Base-by-base conservation (phyloP, 179 eudicot species). In the Corrigiola litoralis region DNA sequence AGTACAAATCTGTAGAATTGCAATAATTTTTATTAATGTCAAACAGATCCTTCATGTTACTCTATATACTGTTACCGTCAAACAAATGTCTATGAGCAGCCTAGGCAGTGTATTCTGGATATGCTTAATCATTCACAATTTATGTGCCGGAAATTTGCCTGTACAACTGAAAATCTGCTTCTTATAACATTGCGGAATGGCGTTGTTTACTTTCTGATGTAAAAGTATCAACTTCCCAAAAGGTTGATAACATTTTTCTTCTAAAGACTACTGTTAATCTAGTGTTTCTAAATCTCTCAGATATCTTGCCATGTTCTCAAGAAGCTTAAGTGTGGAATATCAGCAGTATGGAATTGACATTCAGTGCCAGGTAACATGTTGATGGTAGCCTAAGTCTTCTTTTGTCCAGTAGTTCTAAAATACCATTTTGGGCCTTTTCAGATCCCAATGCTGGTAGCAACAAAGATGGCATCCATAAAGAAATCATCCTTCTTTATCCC, bases 361-460 rank as follows among this genome's bases (percentile, higher is more conserved):
- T 36, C 86, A 86, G 28, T 86, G 92, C 46, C 92, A 79, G 80
- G 86, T 86, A 67, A 11, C 10, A 63, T 14, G 31, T 42, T 2
- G 11, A 14, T 44, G 0, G 51, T 36, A 38, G n/a, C n/a, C 6
- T 6, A 5, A 4, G 29, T 36, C 23, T 9, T 8, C 10, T 54
- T 54, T 54, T 0, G 20, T 57, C 8, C n/a, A 24, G 24, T 56
- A 42, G 13, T 21, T 44, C 4, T 8, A 16, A 36, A 52, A 1
- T 14, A 31, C 14, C 0, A 40, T 25, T 12, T 52, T 66, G 50
- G 23, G 46, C 25, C 12, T 46, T 71, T 66, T 36, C 82, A 81
- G 89, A 55, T 75, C 29, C 85, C 84, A 14, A 54, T 79, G 36
- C 66, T 80, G 4, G 86, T 84, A 53, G 89, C 84, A 17, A 84